These are phyloP conservation scores for Amanita rubescens DNA, from an alignment of 768 basidiomycete species.

Conservation along the genomic window DNA sequence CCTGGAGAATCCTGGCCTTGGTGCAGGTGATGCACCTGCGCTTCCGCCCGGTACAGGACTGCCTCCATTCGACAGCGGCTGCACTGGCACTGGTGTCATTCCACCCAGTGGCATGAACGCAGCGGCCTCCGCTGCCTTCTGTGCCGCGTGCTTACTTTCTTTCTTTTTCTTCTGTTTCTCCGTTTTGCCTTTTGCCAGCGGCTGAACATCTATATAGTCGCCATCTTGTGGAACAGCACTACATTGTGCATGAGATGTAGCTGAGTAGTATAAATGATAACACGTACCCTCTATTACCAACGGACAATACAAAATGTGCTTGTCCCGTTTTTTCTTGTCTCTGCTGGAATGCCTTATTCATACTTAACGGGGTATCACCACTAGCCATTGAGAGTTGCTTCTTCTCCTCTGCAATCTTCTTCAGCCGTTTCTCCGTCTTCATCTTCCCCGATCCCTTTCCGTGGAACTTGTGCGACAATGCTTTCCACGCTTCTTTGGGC, in stretches of 20 bases:
- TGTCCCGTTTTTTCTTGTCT: slow-evolving; percentile 92
- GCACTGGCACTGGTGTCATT: slow-evolving; percentile 43
- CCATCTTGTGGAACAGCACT: slow-evolving; percentile 84
- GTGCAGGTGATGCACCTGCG: slow-evolving; percentile 54
- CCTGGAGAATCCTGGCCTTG: slow-evolving; percentile 70
- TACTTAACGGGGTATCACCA: slow-evolving; percentile 92
- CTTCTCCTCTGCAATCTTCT: slow-evolving; percentile 96
- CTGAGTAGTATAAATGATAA: slow-evolving; percentile 5
- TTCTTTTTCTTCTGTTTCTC: slow-evolving; percentile 82
- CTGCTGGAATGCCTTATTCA: slow-evolving; percentile 90
- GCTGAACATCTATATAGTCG: slow-evolving; percentile 76
- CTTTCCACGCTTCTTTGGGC: slow-evolving; percentile 98
- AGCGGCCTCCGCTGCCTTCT: slow-evolving; percentile 29
- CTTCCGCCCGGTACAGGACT: slow-evolving; percentile 37
- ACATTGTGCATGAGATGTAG: slow-evolving; percentile 8
- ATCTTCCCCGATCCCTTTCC: slow-evolving; percentile 95
- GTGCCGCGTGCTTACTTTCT: slow-evolving; percentile 48
- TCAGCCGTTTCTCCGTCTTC: slow-evolving; percentile 94
- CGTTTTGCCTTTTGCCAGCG: slow-evolving; percentile 76
- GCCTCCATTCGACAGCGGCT: slow-evolving; percentile 33
- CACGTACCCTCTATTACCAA: slow-evolving; percentile 84
- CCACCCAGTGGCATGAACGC: slow-evolving; percentile 54
- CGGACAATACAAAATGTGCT: slow-evolving; percentile 92
- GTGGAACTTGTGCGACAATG: slow-evolving; percentile 95
- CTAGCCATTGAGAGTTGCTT: slow-evolving; percentile 92